A percentile compares a stretch with the other conserved stretches of the same genome.
These are phyloP conservation scores for Plasmopara halstedii DNA, from an alignment of 352 stramenopile genomes.

Conservation along the genomic window DNA sequence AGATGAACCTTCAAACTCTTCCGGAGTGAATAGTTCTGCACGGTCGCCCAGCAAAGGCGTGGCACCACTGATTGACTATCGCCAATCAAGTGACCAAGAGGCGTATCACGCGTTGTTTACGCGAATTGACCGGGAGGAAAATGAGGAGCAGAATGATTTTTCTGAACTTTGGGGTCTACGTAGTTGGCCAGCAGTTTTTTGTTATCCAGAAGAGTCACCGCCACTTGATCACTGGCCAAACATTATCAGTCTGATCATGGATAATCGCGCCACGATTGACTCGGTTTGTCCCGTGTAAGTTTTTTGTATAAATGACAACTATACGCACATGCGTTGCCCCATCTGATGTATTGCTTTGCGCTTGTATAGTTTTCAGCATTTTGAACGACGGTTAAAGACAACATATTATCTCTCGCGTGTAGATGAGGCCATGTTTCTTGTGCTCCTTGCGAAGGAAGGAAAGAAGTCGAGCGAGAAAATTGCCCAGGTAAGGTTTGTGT, in stretches of 20 bases:
- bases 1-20: conserved; percentile 9
- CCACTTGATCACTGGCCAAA: conserved; percentile 80
- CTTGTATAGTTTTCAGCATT: conserved; percentile 45
- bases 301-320: too few species aligned
- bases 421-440: conserved; percentile 66
- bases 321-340: neutral
- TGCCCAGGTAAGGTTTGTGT: conserved; percentile 34
- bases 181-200: conserved; percentile 79
- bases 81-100: conserved; percentile 18
- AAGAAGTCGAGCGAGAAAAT: conserved; percentile 64
- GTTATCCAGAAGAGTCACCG: conserved; percentile 47
- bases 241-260: conserved; percentile 82
- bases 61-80: conserved; percentile 19
- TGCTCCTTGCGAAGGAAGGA: conserved; percentile 63
- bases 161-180: conserved; percentile 69
- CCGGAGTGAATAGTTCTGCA: conserved; percentile 16
- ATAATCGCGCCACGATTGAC: conserved; percentile 55
- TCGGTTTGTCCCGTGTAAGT: conserved; percentile 48
- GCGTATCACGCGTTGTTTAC: conserved; percentile 39
- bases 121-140: conserved; percentile 42
- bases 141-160: conserved; percentile 71
- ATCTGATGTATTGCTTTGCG: neutral
- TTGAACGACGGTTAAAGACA: conserved; percentile 53
- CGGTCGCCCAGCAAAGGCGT: conserved; percentile 18
- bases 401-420: conserved; percentile 73